A percentile compares a stretch with the other conserved stretches of the same genome.
These are phyloP conservation scores for Fusarium pseudocircinatum DNA, from an alignment of 2,329 filamentous ascomycete genomes.

Conservation along the genomic window DNA sequence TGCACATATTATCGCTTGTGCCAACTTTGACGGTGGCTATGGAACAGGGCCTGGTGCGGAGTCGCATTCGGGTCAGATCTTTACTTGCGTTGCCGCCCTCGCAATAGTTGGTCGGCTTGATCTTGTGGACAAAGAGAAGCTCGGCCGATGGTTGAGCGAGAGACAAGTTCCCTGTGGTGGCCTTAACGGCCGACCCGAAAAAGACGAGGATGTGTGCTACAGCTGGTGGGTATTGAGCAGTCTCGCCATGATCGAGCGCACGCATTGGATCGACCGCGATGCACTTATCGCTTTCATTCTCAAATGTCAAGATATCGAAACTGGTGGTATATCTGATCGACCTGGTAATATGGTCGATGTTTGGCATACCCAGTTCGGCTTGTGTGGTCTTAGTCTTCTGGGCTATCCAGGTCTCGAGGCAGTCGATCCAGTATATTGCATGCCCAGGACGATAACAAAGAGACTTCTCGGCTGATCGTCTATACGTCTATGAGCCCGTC, in stretches of 20 bases:
- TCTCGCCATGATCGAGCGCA: constrained; percentile 84
- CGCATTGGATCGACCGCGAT: constrained; percentile 92
- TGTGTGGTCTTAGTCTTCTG: constrained; percentile 87
- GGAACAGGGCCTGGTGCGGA: constrained; percentile 90
- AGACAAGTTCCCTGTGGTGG: constrained; percentile 88
- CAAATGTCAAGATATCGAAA: constrained; percentile 84
- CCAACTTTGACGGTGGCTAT: constrained; percentile 95
- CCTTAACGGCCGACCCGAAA: constrained; percentile 93
- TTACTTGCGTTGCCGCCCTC: constrained; percentile 89
- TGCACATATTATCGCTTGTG: constrained; percentile 79
- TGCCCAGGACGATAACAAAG: constrained; percentile 74
- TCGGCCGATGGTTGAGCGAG: constrained; percentile 93
- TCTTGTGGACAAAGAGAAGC: constrained; percentile 80
- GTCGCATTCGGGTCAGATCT: constrained; percentile 94
- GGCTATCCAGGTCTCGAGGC: constrained; percentile 79
- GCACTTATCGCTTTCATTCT: constrained; percentile 86
- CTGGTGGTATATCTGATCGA: constrained; percentile 87
- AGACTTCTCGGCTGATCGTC: constrained; percentile 60
- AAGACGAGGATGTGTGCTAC: constrained; percentile 96
- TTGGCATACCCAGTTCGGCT: constrained; percentile 91
- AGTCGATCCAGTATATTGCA: constrained; percentile 89
- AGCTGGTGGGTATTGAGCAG: constrained; percentile 99
- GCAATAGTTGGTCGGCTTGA: constrained; percentile 85
- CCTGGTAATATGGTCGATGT: constrained; percentile 97
- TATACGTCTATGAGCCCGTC: neutral